phyloP scores from a whole-genome alignment of 805 yeast species.

The Wickerhamomyces chambardii region DNA sequence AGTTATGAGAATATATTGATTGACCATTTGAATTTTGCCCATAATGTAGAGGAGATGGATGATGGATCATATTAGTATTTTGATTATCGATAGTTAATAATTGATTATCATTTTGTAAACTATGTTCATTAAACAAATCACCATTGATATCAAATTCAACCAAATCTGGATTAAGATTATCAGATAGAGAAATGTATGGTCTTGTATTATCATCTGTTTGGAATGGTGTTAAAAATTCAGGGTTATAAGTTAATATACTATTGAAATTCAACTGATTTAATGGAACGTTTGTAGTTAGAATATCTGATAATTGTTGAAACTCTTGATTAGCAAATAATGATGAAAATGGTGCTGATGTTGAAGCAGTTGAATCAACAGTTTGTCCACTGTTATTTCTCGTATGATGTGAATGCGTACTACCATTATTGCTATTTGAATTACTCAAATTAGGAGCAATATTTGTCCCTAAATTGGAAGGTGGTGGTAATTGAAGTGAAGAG shows the following conservation, averaged over 20 bases:
- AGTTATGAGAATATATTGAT: no score
- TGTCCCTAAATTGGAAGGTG: no score
- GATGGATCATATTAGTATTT: neutral
- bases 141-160: neutral
- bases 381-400: neutral
- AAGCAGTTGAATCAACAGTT: neutral
- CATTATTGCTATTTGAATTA: neutral
- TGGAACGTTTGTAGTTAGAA: constrained; percentile 21
- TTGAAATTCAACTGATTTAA: no score
- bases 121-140: neutral
- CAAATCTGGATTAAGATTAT: constrained; percentile 6
- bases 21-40: constrained; percentile 6
- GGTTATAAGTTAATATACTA: constrained; percentile 16
- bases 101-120: no score
- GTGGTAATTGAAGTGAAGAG: no score
- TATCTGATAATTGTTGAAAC: constrained; percentile 29
- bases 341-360: constrained; percentile 18
- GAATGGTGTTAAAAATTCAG: constrained; percentile 17
- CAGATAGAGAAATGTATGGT: constrained; percentile 18
- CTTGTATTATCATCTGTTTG: constrained; percentile 18
- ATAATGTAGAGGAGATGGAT: neutral
- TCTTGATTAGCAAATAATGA: constrained; percentile 30
- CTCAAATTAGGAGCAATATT: no score
- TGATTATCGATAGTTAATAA: no score
- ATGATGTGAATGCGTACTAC: neutral